These are phyloP conservation scores for Penicillium fuscoglaucum DNA, from an alignment of 2,329 filamentous ascomycete species.

Conservation along the genomic window DNA sequence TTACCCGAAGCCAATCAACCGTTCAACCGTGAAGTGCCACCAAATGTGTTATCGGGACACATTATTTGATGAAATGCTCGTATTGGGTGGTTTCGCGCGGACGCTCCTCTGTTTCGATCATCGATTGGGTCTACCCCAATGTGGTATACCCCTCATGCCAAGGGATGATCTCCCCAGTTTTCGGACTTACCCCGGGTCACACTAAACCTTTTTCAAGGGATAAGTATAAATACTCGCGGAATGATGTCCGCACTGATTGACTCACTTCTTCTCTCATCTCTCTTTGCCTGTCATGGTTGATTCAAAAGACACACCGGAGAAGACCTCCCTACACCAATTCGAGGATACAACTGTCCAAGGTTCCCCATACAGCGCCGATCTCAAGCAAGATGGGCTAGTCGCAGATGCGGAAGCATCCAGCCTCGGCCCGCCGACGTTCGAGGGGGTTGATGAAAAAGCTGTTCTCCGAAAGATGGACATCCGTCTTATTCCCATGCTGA, in stretches of 20 bases:
- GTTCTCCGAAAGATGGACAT: slow-evolving; percentile 33
- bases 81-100: slow-evolving; percentile 1
- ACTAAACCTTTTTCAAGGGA: background rate
- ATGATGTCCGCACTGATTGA: background rate
- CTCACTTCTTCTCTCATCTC: background rate
- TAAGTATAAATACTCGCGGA: slow-evolving; percentile 1
- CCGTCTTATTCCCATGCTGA: slow-evolving; percentile 31
- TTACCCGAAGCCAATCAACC: background rate
- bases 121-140: background rate
- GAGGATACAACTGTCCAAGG: slow-evolving; percentile 6
- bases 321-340: slow-evolving; percentile 10
- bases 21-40: background rate
- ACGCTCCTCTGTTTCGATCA: slow-evolving; percentile 2
- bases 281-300: slow-evolving; percentile 8
- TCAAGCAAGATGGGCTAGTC: slow-evolving; percentile 11
- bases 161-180: background rate
- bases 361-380: background rate
- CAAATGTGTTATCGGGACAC: background rate
- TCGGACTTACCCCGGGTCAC: slow-evolving; percentile 4
- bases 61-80: background rate
- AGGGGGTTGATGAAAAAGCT: slow-evolving; percentile 20
- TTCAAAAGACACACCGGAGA: slow-evolving; percentile 9
- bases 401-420: slow-evolving; percentile 9
- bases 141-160: slow-evolving; percentile 7
- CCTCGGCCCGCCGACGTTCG: slow-evolving; percentile 4